A percentile compares a stretch with the other conserved stretches of the same genome.
phyloP scores from a whole-genome alignment of 805 yeast genomes.

The Starmerella apicola region DNA sequence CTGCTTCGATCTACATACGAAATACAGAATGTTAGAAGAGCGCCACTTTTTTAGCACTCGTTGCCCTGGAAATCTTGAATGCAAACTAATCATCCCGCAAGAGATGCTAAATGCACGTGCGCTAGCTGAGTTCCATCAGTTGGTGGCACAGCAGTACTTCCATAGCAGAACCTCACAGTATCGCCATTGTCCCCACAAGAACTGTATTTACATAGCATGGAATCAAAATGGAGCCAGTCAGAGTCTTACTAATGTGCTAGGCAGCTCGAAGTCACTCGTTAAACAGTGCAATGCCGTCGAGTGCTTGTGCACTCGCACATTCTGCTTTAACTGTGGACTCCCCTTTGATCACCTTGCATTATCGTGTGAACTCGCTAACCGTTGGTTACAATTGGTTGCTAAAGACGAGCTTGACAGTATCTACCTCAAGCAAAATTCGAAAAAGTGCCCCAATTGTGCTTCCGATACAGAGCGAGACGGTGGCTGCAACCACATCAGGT shows the following conservation, averaged over 20 bases:
- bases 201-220: conserved; percentile 14
- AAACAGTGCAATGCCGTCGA: conserved; percentile 37
- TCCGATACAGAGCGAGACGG: conserved; percentile 82
- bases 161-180: conserved; percentile 1
- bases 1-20: conserved; percentile 56
- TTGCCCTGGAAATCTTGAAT: conserved; percentile 51
- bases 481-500: conserved; percentile 94
- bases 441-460: conserved; percentile 72
- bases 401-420: conserved; percentile 81
- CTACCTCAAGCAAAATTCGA: conserved; percentile 79
- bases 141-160: conserved; percentile 6
- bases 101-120: conserved; percentile 23
- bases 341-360: conserved; percentile 71
- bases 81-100: conserved; percentile 32
- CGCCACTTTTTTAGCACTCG: conserved; percentile 32
- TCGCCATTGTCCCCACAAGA: conserved; percentile 18
- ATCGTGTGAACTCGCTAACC: conserved; percentile 56
- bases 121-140: conserved; percentile 1
- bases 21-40: conserved; percentile 30
- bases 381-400: conserved; percentile 67
- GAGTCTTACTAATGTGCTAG: too few species aligned
- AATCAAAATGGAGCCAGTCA: conserved; percentile 38
- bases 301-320: conserved; percentile 55
- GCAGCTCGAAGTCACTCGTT: too few species aligned
- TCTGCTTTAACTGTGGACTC: conserved; percentile 61